These are phyloP conservation scores for Geotrichum klebahnii DNA, from an alignment of 1,139 yeast species.

Conservation along the genomic window DNA sequence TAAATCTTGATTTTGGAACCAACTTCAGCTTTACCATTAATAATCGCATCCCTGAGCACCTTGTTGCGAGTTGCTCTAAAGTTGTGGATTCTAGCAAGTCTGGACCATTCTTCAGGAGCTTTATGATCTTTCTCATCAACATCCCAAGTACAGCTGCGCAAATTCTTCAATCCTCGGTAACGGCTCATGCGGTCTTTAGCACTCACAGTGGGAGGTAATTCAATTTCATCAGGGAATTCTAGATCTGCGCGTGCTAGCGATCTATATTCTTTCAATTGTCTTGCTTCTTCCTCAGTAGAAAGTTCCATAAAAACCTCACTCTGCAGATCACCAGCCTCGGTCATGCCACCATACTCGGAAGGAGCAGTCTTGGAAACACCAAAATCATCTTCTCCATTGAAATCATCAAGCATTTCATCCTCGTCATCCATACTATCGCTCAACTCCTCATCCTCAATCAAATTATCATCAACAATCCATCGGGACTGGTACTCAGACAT, in stretches of 20 bases:
- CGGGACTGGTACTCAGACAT: conserved; percentile 91
- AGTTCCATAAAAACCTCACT: conserved; percentile 69
- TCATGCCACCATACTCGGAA: conserved; percentile 38
- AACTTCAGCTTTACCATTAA: conserved; percentile 53
- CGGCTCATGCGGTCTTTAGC: conserved; percentile 70
- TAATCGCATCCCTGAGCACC: conserved; percentile 56
- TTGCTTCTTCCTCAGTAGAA: conserved; percentile 75
- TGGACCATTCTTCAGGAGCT: conserved; percentile 74
- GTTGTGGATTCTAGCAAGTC: conserved; percentile 69
- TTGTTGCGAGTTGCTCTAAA: conserved; percentile 74
- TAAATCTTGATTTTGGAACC: conserved; percentile 63
- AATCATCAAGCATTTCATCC: conserved; percentile 40
- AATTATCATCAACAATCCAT: conserved; percentile 72
- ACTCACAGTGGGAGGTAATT: conserved; percentile 67
- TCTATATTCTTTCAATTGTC: conserved; percentile 68
- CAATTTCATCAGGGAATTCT: conserved; percentile 95
- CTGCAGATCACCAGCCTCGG: conserved; percentile 47
- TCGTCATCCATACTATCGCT: conserved; percentile 43
- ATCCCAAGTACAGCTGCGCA: conserved; percentile 83
- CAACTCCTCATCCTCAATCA: conserved; percentile 39
- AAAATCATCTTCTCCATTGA: conserved; percentile 38
- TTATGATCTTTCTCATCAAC: conserved; percentile 73
- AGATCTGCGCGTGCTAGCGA: conserved; percentile 72
- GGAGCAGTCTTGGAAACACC: conserved; percentile 35
- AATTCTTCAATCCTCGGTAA: conserved; percentile 81